Evolutionary conservation across 331 rosid species (phyloP), one percentile per base, ranked within the genome.

Genomic region (Cydonia oblonga): DNA sequence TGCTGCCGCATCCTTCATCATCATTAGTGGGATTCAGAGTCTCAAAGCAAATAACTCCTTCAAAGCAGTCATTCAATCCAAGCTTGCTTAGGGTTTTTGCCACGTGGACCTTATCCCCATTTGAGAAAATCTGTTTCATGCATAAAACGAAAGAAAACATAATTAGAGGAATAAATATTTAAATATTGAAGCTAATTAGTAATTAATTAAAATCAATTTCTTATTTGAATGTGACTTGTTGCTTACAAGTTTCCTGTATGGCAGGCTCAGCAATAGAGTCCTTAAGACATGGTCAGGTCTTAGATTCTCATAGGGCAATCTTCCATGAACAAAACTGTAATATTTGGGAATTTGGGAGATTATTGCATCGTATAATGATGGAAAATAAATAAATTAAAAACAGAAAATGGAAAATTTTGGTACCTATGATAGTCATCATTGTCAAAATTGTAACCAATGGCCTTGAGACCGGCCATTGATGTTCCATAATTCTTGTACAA

Each of bases 401-500:
- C 13, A 64, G 19, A 5, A 26, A 19, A 28, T 56, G 12, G 11
- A 11, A 5, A 20, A 11, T 0, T 18, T 46, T 68, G 72, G n/a
- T 28, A 72, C 76, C 64, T 64, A 11, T 74, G 78, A 52, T 74
- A 74, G 52, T 74, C 78, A 22, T 74, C 78, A 18, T 64, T 19
- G 71, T 74, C 78, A 51, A 74, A 74, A 9, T 64, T 25, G 19
- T 74, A 74, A 74, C 78, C 78, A 49, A 74, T 19, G 14, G 78
- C 78, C 64, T 64, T 64, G 6, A 74, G 71, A 62, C 71, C 78
- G 6, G 78, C 78, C 54, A 74, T 51, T 64, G 78, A 63, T 63
- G 78, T 74, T 6, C 78, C 78, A 52, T 74, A 74, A 35, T 74
- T 52, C 71, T 53, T 74, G 78, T 74, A 74, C 26, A 74, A 33